A percentile compares a stretch with the other conserved stretches of the same genome.
Conservation (phyloP, 768 basidiomycete species). For the Tulasnella calospora region DNA sequence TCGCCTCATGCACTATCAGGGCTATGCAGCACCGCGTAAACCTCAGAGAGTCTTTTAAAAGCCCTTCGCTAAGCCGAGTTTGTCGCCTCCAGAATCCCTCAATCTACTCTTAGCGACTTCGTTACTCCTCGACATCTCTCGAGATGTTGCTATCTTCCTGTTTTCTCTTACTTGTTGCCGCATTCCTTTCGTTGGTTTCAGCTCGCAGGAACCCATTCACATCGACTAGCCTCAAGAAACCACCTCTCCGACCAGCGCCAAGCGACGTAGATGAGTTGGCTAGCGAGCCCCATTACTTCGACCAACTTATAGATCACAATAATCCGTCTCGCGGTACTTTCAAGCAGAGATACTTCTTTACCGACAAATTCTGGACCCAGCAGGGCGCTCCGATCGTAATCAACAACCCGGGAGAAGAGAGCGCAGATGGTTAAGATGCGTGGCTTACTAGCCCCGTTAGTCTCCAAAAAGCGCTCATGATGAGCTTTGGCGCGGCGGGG, state of each 20-base stretch:
- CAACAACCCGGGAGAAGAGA: slow-evolving; percentile 21
- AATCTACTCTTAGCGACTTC: too few relatives aligned
- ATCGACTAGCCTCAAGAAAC: too few relatives aligned
- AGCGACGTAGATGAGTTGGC: too few relatives aligned
- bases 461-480: slow-evolving; percentile 6
- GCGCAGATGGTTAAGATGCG: neutral
- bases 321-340: slow-evolving; percentile 28
- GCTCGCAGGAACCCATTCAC: neutral
- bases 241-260: neutral
- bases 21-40: too few relatives aligned
- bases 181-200: neutral
- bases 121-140: too few relatives aligned
- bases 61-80: too few relatives aligned
- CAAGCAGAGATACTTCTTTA: slow-evolving; percentile 28
- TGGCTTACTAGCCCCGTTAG: neutral
- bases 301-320: slow-evolving; percentile 27
- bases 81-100: too few relatives aligned
- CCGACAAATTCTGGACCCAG: neutral
- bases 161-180: too few relatives aligned
- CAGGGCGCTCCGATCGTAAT: slow-evolving; percentile 24
- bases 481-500: slow-evolving; percentile 17
- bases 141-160: too few relatives aligned
- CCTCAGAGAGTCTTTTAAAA: too few relatives aligned
- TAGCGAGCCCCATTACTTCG: slow-evolving; percentile 20
- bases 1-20: too few relatives aligned